Percentiles rank a stretch among this genome's conserved stretches.
Evolutionary conservation across 78 protist species (phyloP).

Genomic region (Neovahlkampfia damariscottae): DNA sequence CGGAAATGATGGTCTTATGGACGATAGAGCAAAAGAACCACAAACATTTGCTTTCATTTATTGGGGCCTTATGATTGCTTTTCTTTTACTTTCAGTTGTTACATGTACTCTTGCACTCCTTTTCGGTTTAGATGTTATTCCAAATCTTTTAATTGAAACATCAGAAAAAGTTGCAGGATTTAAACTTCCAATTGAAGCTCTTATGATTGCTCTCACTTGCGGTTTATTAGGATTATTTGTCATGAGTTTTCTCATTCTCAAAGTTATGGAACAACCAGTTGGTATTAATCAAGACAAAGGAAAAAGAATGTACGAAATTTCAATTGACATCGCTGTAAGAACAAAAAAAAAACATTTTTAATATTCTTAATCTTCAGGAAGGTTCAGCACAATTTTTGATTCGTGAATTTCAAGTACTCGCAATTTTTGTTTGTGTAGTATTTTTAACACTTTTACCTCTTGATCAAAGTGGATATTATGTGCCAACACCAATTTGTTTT

Average conservation of each 20-base stretch:
- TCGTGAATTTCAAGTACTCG: slow-evolving; percentile 24
- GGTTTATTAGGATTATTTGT: background rate
- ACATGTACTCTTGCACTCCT: background rate
- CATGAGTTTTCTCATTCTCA: background rate
- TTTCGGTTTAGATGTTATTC: background rate
- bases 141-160: background rate
- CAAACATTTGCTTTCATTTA: background rate
- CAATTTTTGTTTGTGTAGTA: slow-evolving; percentile 16
- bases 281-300: background rate
- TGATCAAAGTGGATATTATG: background rate
- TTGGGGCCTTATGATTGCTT: background rate
- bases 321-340: slow-evolving; percentile 1
- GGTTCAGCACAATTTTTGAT: slow-evolving; percentile 34
- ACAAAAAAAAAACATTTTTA: no score
- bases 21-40: no score
- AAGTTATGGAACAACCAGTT: background rate
- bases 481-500: slow-evolving; percentile 22
- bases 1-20: no score
- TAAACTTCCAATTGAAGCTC: background rate
- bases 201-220: background rate
- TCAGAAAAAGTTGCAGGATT: background rate
- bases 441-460: background rate
- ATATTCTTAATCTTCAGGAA: no score
- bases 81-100: background rate
- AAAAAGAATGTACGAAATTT: background rate